These are phyloP conservation scores for Ogataea dorogensis DNA, from an alignment of 805 yeast species.

Conservation along the genomic window DNA sequence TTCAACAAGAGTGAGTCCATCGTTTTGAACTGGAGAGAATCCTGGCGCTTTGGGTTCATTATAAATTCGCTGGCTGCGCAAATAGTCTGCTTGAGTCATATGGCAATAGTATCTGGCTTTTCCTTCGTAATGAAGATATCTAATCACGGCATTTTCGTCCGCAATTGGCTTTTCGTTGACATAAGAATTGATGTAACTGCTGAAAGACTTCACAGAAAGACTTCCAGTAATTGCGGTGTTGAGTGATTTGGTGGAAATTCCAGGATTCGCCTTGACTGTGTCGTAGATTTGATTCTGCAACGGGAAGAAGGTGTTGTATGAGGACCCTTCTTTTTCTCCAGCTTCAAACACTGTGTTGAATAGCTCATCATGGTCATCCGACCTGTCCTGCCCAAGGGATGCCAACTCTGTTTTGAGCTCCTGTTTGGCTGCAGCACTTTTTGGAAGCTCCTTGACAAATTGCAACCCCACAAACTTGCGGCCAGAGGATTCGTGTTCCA, in stretches of 20 bases:
- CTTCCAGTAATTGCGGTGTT: constrained; percentile 51
- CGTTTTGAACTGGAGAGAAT: constrained; percentile 1
- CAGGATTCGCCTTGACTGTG: constrained; percentile 41
- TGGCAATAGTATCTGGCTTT: constrained; percentile 71
- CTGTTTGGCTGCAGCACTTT: constrained; percentile 8
- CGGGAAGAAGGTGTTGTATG: constrained; percentile 58
- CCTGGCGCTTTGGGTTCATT: constrained; percentile 1
- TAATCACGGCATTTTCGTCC: constrained; percentile 39
- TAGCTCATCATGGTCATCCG: constrained; percentile 36
- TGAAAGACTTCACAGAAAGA: constrained; percentile 40
- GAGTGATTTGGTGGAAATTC: constrained; percentile 60
- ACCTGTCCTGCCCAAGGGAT: constrained; percentile 13
- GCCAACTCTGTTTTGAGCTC: constrained; percentile 12
- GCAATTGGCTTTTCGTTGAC: constrained; percentile 22
- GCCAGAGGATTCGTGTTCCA: constrained; percentile 25
- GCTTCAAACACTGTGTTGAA: constrained; percentile 21
- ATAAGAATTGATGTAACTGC: constrained; percentile 13
- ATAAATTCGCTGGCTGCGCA: constrained; percentile 30
- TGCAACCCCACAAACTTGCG: constrained; percentile 27
- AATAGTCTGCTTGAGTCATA: constrained; percentile 44
- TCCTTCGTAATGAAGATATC: constrained; percentile 72
- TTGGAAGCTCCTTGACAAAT: constrained; percentile 26
- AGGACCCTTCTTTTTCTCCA: constrained; percentile 29
- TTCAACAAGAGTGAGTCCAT: constrained; percentile 15
- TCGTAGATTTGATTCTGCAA: constrained; percentile 62